Evolutionary conservation across 805 yeast genomes (phyloP).

Genomic region (Wickerhamiella allomyrinae): DNA sequence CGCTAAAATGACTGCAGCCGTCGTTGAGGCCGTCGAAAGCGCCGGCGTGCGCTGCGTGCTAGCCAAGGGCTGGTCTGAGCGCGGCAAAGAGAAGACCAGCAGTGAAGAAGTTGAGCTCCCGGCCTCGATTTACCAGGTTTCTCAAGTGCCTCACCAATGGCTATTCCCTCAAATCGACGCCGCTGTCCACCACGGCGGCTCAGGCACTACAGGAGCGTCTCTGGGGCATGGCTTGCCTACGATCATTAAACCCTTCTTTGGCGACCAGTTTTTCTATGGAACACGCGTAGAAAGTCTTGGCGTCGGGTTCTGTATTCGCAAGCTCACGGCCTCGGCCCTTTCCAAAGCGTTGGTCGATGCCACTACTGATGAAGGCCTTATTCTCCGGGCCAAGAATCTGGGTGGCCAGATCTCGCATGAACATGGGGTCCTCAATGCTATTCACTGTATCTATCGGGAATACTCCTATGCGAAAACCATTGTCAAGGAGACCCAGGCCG

Average conservation of each 20-base stretch:
- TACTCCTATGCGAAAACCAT: slow-evolving; percentile 42
- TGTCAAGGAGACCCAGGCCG: background rate
- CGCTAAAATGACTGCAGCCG: slow-evolving; percentile 56
- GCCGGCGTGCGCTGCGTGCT: slow-evolving; percentile 78
- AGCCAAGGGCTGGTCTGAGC: slow-evolving; percentile 90
- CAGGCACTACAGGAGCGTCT: slow-evolving; percentile 92
- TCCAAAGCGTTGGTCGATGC: slow-evolving; percentile 56
- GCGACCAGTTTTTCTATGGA: slow-evolving; percentile 91
- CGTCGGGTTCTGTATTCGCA: slow-evolving; percentile 58
- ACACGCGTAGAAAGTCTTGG: slow-evolving; percentile 78
- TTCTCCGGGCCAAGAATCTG: slow-evolving; percentile 47
- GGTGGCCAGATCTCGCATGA: slow-evolving; percentile 57
- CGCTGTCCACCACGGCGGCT: slow-evolving; percentile 95
- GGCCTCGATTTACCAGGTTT: slow-evolving; percentile 46
- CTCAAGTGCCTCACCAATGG: slow-evolving; percentile 87
- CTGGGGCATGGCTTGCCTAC: slow-evolving; percentile 79
- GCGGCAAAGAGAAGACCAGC: slow-evolving; percentile 28
- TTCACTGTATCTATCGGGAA: slow-evolving; percentile 63
- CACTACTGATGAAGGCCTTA: slow-evolving; percentile 49
- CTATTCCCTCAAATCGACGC: slow-evolving; percentile 78
- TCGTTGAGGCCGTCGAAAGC: slow-evolving; percentile 60
- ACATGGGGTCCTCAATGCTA: slow-evolving; percentile 66
- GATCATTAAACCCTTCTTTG: slow-evolving; percentile 85
- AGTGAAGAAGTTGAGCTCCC: slow-evolving; percentile 19
- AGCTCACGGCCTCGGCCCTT: slow-evolving; percentile 49